Percentiles rank a stretch among this genome's conserved stretches.
These are phyloP conservation scores for Cladophialophora immunda DNA, from an alignment of 2,329 filamentous ascomycete genomes.

Conservation along the genomic window DNA sequence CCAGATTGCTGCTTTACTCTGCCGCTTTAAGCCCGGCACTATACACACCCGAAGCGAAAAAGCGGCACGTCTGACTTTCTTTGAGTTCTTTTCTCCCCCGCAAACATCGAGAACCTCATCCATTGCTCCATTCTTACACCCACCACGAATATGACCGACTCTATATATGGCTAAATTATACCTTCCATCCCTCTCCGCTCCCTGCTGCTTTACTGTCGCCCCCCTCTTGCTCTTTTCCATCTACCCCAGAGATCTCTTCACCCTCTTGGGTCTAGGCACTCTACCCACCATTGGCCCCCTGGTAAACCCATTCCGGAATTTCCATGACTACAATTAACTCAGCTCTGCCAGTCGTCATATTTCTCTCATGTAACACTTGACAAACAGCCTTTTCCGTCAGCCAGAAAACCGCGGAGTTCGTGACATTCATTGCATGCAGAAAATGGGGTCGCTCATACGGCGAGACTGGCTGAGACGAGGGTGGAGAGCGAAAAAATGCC, in stretches of 20 bases:
- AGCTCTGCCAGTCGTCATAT: constrained; percentile 29
- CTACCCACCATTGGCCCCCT: constrained; percentile 10
- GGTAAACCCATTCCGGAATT: constrained; percentile 8
- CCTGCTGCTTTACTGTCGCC: not conserved
- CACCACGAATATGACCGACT: not conserved
- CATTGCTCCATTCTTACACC: too few species aligned
- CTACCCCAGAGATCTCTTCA: constrained; percentile 10
- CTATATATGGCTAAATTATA: not conserved
- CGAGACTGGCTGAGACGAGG: not conserved
- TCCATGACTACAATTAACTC: constrained; percentile 31
- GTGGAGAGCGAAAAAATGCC: too few species aligned
- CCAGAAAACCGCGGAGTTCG: not conserved
- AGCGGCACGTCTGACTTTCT: not conserved
- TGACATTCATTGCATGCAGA: not conserved
- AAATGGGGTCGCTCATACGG: not conserved
- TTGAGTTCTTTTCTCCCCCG: too few species aligned
- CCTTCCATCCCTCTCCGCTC: not conserved
- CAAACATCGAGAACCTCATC: not conserved
- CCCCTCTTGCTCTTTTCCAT: not conserved
- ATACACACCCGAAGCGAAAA: not conserved
- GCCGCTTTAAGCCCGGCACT: not conserved
- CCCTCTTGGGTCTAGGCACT: not conserved
- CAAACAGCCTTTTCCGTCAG: not conserved
- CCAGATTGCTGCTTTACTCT: not conserved
- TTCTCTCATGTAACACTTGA: constrained; percentile 35